Evolutionary conservation across 495 filamentous ascomycete genomes (phyloP), one percentile per base, ranked within the genome.

Genomic region (Daldinia decipiens): DNA sequence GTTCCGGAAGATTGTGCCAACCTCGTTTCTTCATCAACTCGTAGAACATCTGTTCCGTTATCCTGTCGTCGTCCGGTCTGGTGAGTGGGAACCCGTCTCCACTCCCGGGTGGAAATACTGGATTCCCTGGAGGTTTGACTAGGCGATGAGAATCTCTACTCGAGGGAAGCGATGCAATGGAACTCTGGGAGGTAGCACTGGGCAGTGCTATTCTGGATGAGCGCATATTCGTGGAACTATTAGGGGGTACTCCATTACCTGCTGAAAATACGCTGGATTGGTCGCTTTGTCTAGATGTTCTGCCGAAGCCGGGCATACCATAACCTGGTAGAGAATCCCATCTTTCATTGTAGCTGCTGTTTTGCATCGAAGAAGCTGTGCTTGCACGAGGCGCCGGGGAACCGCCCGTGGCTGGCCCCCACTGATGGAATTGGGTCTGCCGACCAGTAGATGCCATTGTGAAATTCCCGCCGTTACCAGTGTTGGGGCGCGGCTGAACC

Each of bases 11-110:
- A 76, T 94, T 94, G 79, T 96, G 93, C 91, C 93, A 98, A 62
- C 94, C 95, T 76, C 95, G 89, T 79, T 99, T 98, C 71, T 95
- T 89, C 96, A 99, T 99, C 71, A 99, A 82, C 34, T 91, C 91
- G 68, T 94, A 82, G 71, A 98, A 99, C 79, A 97, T 90, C 74
- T 92, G 87, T 78, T 99, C 95, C n/a, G 97, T 91, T 6, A 95
- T 79, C 56, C 88, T 86, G 74, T 97, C 95, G 78, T 97, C 94
- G 47, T 88, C 83, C 9, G 95, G 95, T 62, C 82, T 83, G 40
- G 77, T 77, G 26, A 96, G 86, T 65, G 89, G 86, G 73, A 92
- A 89, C 29, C 85, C 85, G 47, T 88, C 88, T 19, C 84, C 84
- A 67, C 54, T 38, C 63, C 74, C 85, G 57, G 73, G 82, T 50